Conservation (phyloP, 345 rosid genomes). For the Diplotaxis tenuifolia region DNA sequence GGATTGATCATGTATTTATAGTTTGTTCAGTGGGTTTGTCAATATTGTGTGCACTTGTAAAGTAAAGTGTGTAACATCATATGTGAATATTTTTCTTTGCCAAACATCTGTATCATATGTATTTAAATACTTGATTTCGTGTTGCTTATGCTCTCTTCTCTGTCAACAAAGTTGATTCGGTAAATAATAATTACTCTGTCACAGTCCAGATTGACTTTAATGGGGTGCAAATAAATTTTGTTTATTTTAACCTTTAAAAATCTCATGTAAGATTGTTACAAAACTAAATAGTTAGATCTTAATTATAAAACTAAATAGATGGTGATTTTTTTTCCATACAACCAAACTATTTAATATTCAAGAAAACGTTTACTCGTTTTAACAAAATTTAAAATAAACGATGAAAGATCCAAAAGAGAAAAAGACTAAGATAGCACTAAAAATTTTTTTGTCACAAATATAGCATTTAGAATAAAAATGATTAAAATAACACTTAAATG, state of each 20-base stretch:
- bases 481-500: too few species aligned
- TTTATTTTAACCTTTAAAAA: not conserved
- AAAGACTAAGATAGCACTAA: too few species aligned
- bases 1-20: not conserved
- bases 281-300: too few species aligned
- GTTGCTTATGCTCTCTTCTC: not conserved
- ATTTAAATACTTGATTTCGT: not conserved
- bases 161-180: not conserved
- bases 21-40: conserved; percentile 10
- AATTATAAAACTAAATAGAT: too few species aligned
- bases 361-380: not conserved
- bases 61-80: not conserved
- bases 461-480: too few species aligned
- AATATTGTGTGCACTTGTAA: conserved; percentile 15
- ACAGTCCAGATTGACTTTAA: not conserved
- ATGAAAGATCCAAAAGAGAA: too few species aligned
- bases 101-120: not conserved
- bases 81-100: not conserved
- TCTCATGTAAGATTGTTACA: not conserved
- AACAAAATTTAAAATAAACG: not conserved
- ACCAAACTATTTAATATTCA: not conserved
- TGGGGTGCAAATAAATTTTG: not conserved
- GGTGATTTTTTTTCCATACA: not conserved
- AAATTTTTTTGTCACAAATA: too few species aligned
- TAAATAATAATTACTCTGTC: not conserved